phyloP scores from a whole-genome alignment of 345 rosid species.

The Bretschneidera sinensis region DNA sequence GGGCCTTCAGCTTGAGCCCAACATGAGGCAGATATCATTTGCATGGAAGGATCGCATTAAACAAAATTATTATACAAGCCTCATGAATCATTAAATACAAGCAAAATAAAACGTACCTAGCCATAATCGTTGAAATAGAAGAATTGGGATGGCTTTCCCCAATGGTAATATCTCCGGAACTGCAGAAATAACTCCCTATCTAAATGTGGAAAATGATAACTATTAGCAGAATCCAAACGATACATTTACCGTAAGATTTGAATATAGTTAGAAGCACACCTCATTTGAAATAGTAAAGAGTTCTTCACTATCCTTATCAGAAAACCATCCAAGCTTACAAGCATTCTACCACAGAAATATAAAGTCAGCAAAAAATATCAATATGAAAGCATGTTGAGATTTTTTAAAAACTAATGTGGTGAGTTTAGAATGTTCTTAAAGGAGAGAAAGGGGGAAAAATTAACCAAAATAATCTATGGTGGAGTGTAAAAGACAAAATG shows the following conservation, averaged over 20 bases:
- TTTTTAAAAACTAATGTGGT: neutral
- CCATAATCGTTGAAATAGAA: conserved; percentile 40
- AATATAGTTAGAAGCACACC: conserved; percentile 35
- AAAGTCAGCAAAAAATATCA: conserved; percentile 13
- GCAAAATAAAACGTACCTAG: conserved; percentile 40
- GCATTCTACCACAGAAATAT: conserved; percentile 54
- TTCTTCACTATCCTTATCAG: conserved; percentile 50
- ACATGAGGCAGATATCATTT: too few relatives aligned
- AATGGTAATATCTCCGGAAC: conserved; percentile 30
- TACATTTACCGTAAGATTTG: neutral
- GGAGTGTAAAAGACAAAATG: neutral
- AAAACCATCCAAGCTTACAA: conserved; percentile 76
- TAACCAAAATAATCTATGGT: neutral
- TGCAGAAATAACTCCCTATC: conserved; percentile 56
- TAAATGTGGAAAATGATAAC: conserved; percentile 29
- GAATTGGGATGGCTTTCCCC: conserved; percentile 24
- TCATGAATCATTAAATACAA: neutral
- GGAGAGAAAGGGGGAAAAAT: neutral
- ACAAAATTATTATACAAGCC: conserved; percentile 4
- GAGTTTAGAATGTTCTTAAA: neutral
- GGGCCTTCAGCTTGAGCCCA: neutral
- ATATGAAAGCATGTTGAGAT: neutral
- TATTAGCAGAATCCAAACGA: conserved; percentile 11
- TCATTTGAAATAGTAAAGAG: conserved; percentile 55
- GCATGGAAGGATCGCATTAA: neutral